Conservation (phyloP, 768 basidiomycete species). For the Russula brevipes region DNA sequence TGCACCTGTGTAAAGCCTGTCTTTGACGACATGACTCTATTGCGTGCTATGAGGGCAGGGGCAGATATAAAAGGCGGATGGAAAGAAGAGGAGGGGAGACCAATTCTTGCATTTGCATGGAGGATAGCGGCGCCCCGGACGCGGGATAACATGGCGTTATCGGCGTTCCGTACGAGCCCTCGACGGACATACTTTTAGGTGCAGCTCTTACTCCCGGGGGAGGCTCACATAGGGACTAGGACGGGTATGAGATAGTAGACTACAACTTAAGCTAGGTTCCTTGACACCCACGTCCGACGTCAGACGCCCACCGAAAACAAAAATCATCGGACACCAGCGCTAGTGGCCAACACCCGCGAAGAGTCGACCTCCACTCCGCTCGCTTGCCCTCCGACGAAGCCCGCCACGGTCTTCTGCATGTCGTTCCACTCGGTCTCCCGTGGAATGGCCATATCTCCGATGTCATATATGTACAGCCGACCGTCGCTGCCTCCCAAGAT, state of each 20-base stretch:
- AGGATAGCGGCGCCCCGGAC: not conserved
- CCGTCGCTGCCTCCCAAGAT: conserved; percentile 93
- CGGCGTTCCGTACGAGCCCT: conserved; percentile 11
- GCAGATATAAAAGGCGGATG: conserved; percentile 5
- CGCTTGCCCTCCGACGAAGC: conserved; percentile 47
- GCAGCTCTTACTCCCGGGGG: not conserved
- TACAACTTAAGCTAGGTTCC: conserved; percentile 11
- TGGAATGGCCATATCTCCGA: conserved; percentile 85
- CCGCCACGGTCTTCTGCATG: conserved; percentile 79
- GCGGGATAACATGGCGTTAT: conserved; percentile 20
- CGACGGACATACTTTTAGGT: no score
- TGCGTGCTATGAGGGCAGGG: conserved; percentile 17
- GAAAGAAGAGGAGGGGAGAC: not conserved
- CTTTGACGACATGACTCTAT: conserved; percentile 29
- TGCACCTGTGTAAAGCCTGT: conserved; percentile 34
- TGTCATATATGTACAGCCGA: conserved; percentile 87
- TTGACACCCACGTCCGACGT: not conserved
- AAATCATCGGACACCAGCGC: conserved; percentile 32
- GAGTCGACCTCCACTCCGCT: conserved; percentile 35
- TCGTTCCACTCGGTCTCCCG: conserved; percentile 93
- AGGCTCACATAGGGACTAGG: not conserved
- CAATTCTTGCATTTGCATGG: not conserved
- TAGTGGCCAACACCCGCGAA: conserved; percentile 28
- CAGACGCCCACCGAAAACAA: not conserved
- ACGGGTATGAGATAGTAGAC: conserved; percentile 13